A percentile compares a stretch with the other conserved stretches of the same genome.
These are phyloP conservation scores for Zanthoxylum bungeanum DNA, from an alignment of 345 rosid genomes.

Conservation along the genomic window DNA sequence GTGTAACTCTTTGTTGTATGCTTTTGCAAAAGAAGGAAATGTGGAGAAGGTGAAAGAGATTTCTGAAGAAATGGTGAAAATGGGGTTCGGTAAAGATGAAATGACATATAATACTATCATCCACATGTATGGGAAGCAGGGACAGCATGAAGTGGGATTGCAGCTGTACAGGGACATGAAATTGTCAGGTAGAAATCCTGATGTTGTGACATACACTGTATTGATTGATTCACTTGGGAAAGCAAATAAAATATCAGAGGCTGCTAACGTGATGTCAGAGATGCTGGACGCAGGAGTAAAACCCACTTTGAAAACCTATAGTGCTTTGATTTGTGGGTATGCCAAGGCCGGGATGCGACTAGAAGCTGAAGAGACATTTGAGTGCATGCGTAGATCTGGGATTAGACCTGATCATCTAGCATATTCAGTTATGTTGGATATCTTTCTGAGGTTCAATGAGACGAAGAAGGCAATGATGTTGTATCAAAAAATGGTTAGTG, in stretches of 20 bases:
- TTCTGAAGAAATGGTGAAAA: conserved; percentile 67
- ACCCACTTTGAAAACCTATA: conserved; percentile 83
- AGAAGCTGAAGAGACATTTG: conserved; percentile 75
- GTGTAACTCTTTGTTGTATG: conserved; percentile 85
- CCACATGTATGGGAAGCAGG: conserved; percentile 96
- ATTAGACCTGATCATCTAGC: conserved; percentile 80
- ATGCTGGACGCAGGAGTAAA: conserved; percentile 80
- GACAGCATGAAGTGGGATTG: conserved; percentile 66
- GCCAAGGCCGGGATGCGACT: conserved; percentile 83
- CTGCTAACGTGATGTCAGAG: conserved; percentile 80
- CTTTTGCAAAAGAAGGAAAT: conserved; percentile 86
- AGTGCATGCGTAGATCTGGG: conserved; percentile 77
- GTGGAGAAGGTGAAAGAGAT: conserved; percentile 70
- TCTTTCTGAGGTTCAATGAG: conserved; percentile 63
- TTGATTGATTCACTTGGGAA: conserved; percentile 94
- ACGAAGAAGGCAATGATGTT: conserved; percentile 53
- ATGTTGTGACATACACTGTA: conserved; percentile 84
- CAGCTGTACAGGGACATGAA: conserved; percentile 84
- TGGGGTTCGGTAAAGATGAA: conserved; percentile 80
- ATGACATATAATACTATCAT: conserved; percentile 90
- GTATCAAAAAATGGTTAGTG: conserved; percentile 64
- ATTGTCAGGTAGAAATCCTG: conserved; percentile 65
- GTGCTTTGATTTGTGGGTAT: conserved; percentile 94
- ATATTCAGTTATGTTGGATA: conserved; percentile 85
- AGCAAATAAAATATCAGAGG: conserved; percentile 66